Percentiles rank a stretch among this genome's conserved stretches.
Conservation (phyloP, 441 rosid genomes). For the Melianthus villosus region DNA sequence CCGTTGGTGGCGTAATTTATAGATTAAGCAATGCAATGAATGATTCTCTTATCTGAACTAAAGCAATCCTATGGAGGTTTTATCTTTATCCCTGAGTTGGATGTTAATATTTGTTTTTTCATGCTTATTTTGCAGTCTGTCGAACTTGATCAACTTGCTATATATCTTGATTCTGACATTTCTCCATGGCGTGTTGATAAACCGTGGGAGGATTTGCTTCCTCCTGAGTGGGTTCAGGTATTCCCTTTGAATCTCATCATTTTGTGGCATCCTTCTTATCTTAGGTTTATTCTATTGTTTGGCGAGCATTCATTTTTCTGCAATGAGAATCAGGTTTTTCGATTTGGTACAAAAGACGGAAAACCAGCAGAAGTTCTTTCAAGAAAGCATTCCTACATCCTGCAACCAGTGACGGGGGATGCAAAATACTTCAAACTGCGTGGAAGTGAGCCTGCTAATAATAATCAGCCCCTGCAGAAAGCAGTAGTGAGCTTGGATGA, state of each 20-base stretch:
- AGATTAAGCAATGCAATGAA: neutral
- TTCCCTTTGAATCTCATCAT: slow-evolving; percentile 5
- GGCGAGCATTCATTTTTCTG: slow-evolving; percentile 4
- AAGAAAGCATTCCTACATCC: slow-evolving; percentile 56
- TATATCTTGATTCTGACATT: slow-evolving; percentile 90
- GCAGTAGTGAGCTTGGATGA: slow-evolving; percentile 81
- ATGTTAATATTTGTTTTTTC: slow-evolving; percentile 3
- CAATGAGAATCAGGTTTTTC: slow-evolving; percentile 46
- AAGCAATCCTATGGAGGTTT: too few relatives aligned
- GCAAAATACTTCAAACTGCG: slow-evolving; percentile 63
- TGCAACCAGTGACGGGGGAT: slow-evolving; percentile 90
- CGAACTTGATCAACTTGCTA: slow-evolving; percentile 82
- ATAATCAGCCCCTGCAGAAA: slow-evolving; percentile 58
- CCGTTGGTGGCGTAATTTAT: too few relatives aligned
- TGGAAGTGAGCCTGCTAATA: slow-evolving; percentile 23
- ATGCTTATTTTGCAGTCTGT: slow-evolving; percentile 42
- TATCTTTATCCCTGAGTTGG: neutral
- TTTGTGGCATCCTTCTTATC: neutral
- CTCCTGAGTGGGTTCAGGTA: slow-evolving; percentile 95
- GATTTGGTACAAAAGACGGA: slow-evolving; percentile 73
- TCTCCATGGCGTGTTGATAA: slow-evolving; percentile 71
- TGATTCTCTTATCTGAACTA: too few relatives aligned
- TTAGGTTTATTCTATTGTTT: slow-evolving; percentile 2
- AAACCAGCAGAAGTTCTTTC: slow-evolving; percentile 49
- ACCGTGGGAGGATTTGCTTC: slow-evolving; percentile 80